Evolutionary conservation across 2,329 filamentous ascomycete genomes (phyloP).

Genomic region (Talaromyces sp.): DNA sequence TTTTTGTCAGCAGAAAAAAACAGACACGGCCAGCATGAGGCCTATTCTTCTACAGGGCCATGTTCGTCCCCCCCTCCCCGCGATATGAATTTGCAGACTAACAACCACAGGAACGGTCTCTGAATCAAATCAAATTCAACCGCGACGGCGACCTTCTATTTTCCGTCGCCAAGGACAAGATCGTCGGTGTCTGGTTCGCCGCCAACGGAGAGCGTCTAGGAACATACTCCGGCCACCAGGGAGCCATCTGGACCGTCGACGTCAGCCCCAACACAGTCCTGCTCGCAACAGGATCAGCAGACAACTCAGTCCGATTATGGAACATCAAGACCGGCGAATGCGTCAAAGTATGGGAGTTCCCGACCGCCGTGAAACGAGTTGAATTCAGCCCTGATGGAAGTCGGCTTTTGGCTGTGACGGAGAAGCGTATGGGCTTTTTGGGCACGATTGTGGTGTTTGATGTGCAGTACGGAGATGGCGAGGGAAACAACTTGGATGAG

Average conservation of each 20-base stretch:
- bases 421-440: conserved; percentile 96
- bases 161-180: conserved; percentile 92
- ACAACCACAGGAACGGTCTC: conserved; percentile 70
- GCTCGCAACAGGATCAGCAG: conserved; percentile 91
- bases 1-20: not conserved
- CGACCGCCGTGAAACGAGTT: conserved; percentile 94
- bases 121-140: conserved; percentile 95
- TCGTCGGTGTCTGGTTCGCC: conserved; percentile 94
- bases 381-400: conserved; percentile 95
- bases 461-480: conserved; percentile 71
- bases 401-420: conserved; percentile 87
- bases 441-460: conserved; percentile 92
- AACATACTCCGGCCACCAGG: conserved; percentile 94
- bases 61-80: conserved; percentile 49
- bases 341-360: conserved; percentile 97
- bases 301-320: conserved; percentile 98
- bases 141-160: conserved; percentile 95
- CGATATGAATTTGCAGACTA: conserved; percentile 7
- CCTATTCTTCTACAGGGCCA: conserved; percentile 95
- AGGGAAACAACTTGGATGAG: conserved; percentile 59
- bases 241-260: conserved; percentile 98
- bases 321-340: conserved; percentile 89
- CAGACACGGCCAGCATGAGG: conserved; percentile 69
- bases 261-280: conserved; percentile 89
- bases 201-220: conserved; percentile 98